Conservation (phyloP, 2,329 filamentous ascomycete species). For the Colletotrichum paranaense region DNA sequence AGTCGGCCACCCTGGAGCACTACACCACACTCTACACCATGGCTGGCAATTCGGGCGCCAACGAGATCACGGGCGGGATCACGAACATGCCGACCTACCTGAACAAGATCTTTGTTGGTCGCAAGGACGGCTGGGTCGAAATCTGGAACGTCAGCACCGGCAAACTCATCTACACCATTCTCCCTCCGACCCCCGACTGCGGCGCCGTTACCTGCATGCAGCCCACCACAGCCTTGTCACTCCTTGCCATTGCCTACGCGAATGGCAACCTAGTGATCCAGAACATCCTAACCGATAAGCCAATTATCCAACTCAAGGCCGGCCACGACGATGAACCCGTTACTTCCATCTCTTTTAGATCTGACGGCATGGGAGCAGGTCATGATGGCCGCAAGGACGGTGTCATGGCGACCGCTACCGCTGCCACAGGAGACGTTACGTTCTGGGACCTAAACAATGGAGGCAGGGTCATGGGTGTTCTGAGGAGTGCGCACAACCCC, state of each 20-base stretch:
- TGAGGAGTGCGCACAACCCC: conserved; percentile 89
- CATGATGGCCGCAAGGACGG: conserved; percentile 86
- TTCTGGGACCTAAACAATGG: conserved; percentile 96
- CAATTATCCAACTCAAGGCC: conserved; percentile 75
- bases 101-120: conserved; percentile 94
- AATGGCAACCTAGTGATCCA: conserved; percentile 83
- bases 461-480: conserved; percentile 85
- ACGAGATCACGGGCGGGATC: conserved; percentile 80
- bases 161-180: conserved; percentile 90
- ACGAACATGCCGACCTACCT: conserved; percentile 93
- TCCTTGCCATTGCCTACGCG: conserved; percentile 89
- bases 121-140: conserved; percentile 88
- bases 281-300: conserved; percentile 83
- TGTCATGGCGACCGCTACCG: conserved; percentile 92
- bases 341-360: conserved; percentile 89
- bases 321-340: conserved; percentile 74
- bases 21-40: conserved; percentile 84
- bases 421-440: conserved; percentile 85
- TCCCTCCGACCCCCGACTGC: conserved; percentile 77
- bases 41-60: conserved; percentile 66
- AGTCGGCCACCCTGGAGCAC: conserved; percentile 83
- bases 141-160: conserved; percentile 97
- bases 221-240: conserved; percentile 83
- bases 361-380: conserved; percentile 88
- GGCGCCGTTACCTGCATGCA: conserved; percentile 90